Evolutionary conservation across 768 basidiomycete species (phyloP), one percentile per base, ranked within the genome.

Genomic region (Coprinellus aureogranulatus): DNA sequence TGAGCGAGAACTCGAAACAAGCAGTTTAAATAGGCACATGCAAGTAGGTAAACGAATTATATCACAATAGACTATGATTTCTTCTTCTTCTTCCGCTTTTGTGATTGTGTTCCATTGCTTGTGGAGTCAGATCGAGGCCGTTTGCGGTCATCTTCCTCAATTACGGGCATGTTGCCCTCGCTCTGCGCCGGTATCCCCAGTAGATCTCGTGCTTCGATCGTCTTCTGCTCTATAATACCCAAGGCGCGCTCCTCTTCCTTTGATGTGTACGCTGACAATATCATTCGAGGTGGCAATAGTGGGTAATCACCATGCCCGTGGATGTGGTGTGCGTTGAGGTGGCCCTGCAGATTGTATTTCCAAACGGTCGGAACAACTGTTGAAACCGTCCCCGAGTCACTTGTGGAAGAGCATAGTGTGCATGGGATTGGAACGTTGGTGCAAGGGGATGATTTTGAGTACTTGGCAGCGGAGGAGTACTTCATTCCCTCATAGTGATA

Each of bases 401-500:
- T 10, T 5, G 26, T n/a, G 5, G 18, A 6, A 16, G 34, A 8
- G 50, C 50, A 52, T 12, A 52, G 50, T 3, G 50, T 31, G 31
- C 50, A 52, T 5, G 20, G 8, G 28, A 52, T 39, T 6, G 50
- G 50, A 20, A 52, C 31, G 22, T 52, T 52, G 9, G 50, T 52
- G 34, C 50, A 52, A 10, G 50, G 50, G 14, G 30, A 30, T 4
- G 28, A 12, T 16, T 34, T 52, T 4, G 30, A 34, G 9, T 4
- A 52, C 28, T 31, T 39, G 4, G 50, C 50, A 31, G 50, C 50
- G 14, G 20, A 6, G 4, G 28, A 52, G 50, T 52, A 34, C 11
- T 31, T 20, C 50, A 52, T 52, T 12, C 34, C 34, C 18, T 52
- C 50, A 20, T 52, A 52, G 50, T 52, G 50, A 52, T 52, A 52